Percentiles rank a stretch among this genome's conserved stretches.
phyloP scores from a whole-genome alignment of 2,329 filamentous ascomycete species.

The Beauveria medogensis region DNA sequence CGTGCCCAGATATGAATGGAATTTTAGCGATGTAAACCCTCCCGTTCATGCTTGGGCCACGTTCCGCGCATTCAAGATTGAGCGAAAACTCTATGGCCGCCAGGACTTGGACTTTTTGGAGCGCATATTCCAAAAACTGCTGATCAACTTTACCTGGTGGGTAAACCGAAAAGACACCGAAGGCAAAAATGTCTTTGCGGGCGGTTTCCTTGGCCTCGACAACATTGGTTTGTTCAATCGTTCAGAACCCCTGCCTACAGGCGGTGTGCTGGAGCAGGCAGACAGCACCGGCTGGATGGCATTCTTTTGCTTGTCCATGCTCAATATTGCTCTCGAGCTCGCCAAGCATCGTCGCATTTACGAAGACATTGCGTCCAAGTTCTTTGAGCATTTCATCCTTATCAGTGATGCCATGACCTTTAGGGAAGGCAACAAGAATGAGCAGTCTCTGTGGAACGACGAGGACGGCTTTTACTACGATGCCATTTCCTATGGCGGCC shows the following conservation, averaged over 20 bases:
- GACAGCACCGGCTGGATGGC: constrained; percentile 99
- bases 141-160: constrained; percentile 99
- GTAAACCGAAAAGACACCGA: constrained; percentile 92
- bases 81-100: constrained; percentile 91
- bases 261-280: constrained; percentile 88
- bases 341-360: constrained; percentile 93
- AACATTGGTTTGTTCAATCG: constrained; percentile 98
- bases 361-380: constrained; percentile 95
- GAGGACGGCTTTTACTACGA: constrained; percentile 98
- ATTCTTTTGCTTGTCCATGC: constrained; percentile 92
- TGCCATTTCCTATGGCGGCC: constrained; percentile 91
- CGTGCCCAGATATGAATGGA: constrained; percentile 67
- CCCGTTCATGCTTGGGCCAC: constrained; percentile 95
- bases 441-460: constrained; percentile 91
- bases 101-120: constrained; percentile 95
- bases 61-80: constrained; percentile 95
- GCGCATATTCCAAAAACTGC: constrained; percentile 89
- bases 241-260: constrained; percentile 88
- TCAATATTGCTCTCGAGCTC: constrained; percentile 91
- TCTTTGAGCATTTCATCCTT: constrained; percentile 97
- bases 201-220: constrained; percentile 89
- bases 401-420: constrained; percentile 97
- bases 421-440: constrained; percentile 58
- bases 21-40: constrained; percentile 94
- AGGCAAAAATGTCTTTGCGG: constrained; percentile 96